These are phyloP conservation scores for Colletotrichum caudatum DNA, from an alignment of 2,329 filamentous ascomycete species.

Conservation along the genomic window DNA sequence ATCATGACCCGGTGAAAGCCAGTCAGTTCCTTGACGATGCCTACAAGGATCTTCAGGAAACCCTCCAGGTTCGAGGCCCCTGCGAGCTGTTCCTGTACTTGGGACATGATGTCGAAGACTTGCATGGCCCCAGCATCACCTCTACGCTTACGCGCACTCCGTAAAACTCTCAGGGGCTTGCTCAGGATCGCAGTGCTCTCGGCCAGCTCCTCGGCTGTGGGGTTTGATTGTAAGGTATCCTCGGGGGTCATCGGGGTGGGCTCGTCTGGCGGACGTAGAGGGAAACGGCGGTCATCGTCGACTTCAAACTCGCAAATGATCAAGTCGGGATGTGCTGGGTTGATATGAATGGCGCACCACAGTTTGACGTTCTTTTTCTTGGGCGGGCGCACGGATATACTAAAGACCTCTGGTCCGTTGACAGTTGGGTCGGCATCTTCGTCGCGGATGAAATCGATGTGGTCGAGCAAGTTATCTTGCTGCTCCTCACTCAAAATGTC, in stretches of 20 bases:
- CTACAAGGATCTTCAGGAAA: slow-evolving; percentile 85
- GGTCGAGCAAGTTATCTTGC: slow-evolving; percentile 84
- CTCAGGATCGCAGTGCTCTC: slow-evolving; percentile 82
- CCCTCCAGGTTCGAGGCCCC: slow-evolving; percentile 76
- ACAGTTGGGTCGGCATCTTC: slow-evolving; percentile 80
- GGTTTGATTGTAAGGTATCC: slow-evolving; percentile 79
- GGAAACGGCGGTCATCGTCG: slow-evolving; percentile 79
- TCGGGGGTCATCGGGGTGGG: slow-evolving; percentile 72
- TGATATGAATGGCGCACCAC: slow-evolving; percentile 90
- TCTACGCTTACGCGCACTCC: slow-evolving; percentile 79
- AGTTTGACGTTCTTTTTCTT: slow-evolving; percentile 73
- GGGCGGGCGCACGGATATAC: slow-evolving; percentile 75
- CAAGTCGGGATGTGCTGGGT: slow-evolving; percentile 73
- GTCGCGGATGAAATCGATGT: slow-evolving; percentile 88
- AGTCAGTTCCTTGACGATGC: slow-evolving; percentile 88
- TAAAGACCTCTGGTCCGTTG: slow-evolving; percentile 89
- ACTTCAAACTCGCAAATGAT: slow-evolving; percentile 91
- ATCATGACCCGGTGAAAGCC: slow-evolving; percentile 95
- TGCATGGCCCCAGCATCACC: slow-evolving; percentile 89
- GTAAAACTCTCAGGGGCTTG: slow-evolving; percentile 80
- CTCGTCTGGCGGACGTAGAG: slow-evolving; percentile 73
- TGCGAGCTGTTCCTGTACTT: slow-evolving; percentile 88
- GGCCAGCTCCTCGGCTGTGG: slow-evolving; percentile 78
- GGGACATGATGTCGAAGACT: slow-evolving; percentile 91
- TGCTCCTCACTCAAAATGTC: slow-evolving; percentile 88